A percentile compares a stretch with the other conserved stretches of the same genome.
Conservation (phyloP, 345 rosid genomes). For the Ceriops decandra region DNA sequence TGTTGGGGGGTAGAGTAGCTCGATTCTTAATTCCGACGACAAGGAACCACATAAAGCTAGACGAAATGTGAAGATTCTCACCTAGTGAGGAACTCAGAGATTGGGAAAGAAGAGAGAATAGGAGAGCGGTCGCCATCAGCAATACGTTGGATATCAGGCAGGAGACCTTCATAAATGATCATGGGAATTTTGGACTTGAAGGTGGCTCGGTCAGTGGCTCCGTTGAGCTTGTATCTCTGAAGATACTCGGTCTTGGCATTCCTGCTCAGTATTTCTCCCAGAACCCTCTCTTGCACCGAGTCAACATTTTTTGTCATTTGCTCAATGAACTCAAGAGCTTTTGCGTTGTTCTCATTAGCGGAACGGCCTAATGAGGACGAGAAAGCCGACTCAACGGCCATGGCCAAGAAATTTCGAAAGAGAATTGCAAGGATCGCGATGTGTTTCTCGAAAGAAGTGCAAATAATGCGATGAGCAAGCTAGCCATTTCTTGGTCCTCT, state of each 20-base stretch:
- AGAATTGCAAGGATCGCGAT: neutral
- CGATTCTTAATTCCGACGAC: too few relatives aligned
- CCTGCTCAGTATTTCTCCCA: constrained; percentile 60
- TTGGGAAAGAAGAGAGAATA: constrained; percentile 75
- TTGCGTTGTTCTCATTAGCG: constrained; percentile 68
- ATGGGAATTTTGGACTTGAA: constrained; percentile 71
- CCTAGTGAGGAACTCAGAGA: constrained; percentile 98
- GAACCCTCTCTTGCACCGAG: constrained; percentile 52
- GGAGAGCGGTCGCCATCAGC: constrained; percentile 90
- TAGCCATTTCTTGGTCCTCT: too few relatives aligned
- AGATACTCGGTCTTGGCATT: constrained; percentile 75
- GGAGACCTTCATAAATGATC: constrained; percentile 82
- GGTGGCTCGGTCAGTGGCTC: constrained; percentile 58
- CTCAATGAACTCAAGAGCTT: constrained; percentile 71
- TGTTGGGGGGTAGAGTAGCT: too few relatives aligned
- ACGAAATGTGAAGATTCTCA: neutral
- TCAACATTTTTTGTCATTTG: constrained; percentile 70
- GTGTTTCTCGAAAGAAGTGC: too few relatives aligned
- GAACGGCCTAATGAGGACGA: constrained; percentile 74
- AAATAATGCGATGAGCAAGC: too few relatives aligned
- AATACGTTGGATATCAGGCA: constrained; percentile 85
- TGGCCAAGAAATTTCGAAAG: constrained; percentile 6
- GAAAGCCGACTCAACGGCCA: constrained; percentile 66
- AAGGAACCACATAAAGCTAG: neutral
- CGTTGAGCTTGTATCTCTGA: constrained; percentile 43